phyloP scores from a whole-genome alignment of 1,139 yeast genomes.

The Hanseniaspora sp. region DNA sequence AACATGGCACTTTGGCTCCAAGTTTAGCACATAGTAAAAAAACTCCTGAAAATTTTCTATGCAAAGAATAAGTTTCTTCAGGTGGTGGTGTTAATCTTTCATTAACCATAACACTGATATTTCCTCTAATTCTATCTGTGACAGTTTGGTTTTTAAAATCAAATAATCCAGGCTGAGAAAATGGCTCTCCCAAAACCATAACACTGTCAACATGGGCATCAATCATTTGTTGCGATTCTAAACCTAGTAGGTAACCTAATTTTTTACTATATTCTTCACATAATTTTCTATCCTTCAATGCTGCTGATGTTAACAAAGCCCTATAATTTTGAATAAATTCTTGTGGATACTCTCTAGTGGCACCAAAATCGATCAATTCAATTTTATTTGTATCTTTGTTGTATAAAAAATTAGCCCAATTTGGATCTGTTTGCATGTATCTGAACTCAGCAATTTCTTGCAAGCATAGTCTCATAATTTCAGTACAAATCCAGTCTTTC shows the following conservation, averaged over 20 bases:
- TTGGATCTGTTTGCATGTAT: constrained; percentile 98
- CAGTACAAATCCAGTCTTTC: constrained; percentile 69
- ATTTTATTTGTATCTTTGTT: constrained; percentile 54
- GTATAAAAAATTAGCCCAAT: constrained; percentile 95
- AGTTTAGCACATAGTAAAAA: constrained; percentile 80
- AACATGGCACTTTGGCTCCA: constrained; percentile 74
- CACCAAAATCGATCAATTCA: constrained; percentile 89
- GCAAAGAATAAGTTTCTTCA: constrained; percentile 90
- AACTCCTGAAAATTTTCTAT: constrained; percentile 89
- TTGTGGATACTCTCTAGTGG: constrained; percentile 67
- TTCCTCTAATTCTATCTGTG: constrained; percentile 79
- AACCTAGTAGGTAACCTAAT: constrained; percentile 84
- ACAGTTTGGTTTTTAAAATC: constrained; percentile 79
- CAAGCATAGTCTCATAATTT: constrained; percentile 77
- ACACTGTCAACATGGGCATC: constrained; percentile 88
- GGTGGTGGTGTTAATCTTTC: constrained; percentile 96
- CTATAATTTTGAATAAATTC: constrained; percentile 63
- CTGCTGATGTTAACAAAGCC: constrained; percentile 65
- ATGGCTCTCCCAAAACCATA: constrained; percentile 86
- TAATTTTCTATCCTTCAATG: constrained; percentile 50
- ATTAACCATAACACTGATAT: constrained; percentile 76
- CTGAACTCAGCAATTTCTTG: constrained; percentile 72
- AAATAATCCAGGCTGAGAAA: constrained; percentile 44
- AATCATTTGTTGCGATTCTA: constrained; percentile 78
- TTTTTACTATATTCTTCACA: constrained; percentile 57